Evolutionary conservation across 1,284 basidiomycete genomes (phyloP).

Genomic region (Rhodotorula mucilaginosa): DNA sequence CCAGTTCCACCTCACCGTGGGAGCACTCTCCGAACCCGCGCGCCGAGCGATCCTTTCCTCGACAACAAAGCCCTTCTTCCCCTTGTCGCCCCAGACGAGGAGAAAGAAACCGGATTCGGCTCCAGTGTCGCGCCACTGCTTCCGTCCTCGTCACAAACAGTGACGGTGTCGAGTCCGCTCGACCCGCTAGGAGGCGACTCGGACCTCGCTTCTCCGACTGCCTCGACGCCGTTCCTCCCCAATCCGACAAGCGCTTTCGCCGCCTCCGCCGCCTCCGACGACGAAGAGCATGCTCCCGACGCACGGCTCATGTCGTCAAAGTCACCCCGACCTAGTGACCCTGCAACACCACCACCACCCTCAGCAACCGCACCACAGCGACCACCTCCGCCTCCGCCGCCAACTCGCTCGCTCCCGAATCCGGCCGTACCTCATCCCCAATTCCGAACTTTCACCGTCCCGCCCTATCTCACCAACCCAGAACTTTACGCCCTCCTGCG

Average conservation of each 20-base stretch:
- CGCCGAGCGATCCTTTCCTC: slow-evolving; percentile 34
- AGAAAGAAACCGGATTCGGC: too few relatives aligned
- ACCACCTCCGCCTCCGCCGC: neutral
- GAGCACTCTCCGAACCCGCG: slow-evolving; percentile 3
- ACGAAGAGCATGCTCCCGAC: neutral
- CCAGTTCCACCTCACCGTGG: slow-evolving; percentile 30
- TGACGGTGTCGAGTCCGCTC: neutral
- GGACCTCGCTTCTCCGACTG: neutral
- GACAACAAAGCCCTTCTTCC: neutral
- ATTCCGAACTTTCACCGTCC: slow-evolving; percentile 37
- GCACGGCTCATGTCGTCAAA: neutral
- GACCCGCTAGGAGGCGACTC: neutral
- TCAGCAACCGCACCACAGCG: neutral
- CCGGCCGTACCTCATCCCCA: slow-evolving; percentile 4
- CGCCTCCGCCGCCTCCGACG: neutral
- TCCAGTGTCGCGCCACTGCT: too few relatives aligned
- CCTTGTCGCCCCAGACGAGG: too few relatives aligned
- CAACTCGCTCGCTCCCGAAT: neutral
- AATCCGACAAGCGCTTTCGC: too few relatives aligned
- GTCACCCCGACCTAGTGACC: neutral
- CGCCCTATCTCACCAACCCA: slow-evolving; percentile 38
- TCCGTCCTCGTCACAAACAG: neutral
- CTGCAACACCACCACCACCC: neutral
- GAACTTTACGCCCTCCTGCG: slow-evolving; percentile 28
- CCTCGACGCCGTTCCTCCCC: neutral